Evolutionary conservation across 768 basidiomycete species (phyloP).

Genomic region (Amanita muscaria): DNA sequence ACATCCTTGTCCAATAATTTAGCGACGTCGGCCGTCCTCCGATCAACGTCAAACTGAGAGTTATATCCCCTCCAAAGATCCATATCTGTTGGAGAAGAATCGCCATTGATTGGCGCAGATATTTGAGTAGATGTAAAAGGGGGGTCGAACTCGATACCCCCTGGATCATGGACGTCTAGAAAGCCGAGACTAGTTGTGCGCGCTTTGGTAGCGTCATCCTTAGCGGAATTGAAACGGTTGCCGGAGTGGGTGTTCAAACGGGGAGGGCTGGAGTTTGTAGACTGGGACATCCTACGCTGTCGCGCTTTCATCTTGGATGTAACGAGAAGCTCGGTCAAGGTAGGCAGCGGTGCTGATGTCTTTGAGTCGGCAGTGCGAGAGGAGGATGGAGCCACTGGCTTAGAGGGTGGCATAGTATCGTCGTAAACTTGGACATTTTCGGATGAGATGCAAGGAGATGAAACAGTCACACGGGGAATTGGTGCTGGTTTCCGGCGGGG

Average conservation of each 20-base stretch:
- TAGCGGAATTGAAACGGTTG: not conserved
- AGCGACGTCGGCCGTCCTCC: slow-evolving; percentile 42
- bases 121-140: slow-evolving; percentile 27
- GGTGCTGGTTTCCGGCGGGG: slow-evolving; percentile 34
- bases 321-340: too few relatives aligned
- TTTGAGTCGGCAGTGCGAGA: too few relatives aligned
- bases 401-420: too few relatives aligned
- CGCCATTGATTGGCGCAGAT: not conserved
- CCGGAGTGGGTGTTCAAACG: too few relatives aligned
- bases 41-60: slow-evolving; percentile 52
- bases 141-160: slow-evolving; percentile 21
- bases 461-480: slow-evolving; percentile 24
- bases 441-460: slow-evolving; percentile 20
- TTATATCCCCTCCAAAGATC: slow-evolving; percentile 35
- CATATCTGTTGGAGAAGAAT: not conserved
- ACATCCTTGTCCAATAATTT: slow-evolving; percentile 51
- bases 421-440: not conserved
- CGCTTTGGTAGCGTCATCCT: not conserved
- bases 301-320: too few relatives aligned
- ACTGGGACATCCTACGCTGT: too few relatives aligned
- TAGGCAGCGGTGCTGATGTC: not conserved
- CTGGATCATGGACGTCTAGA: slow-evolving; percentile 12
- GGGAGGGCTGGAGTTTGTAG: too few relatives aligned
- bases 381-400: too few relatives aligned
- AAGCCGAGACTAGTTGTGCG: not conserved